A percentile compares a stretch with the other conserved stretches of the same genome.
Evolutionary conservation across 805 yeast species (phyloP).

Genomic region (Starmerella apicola): DNA sequence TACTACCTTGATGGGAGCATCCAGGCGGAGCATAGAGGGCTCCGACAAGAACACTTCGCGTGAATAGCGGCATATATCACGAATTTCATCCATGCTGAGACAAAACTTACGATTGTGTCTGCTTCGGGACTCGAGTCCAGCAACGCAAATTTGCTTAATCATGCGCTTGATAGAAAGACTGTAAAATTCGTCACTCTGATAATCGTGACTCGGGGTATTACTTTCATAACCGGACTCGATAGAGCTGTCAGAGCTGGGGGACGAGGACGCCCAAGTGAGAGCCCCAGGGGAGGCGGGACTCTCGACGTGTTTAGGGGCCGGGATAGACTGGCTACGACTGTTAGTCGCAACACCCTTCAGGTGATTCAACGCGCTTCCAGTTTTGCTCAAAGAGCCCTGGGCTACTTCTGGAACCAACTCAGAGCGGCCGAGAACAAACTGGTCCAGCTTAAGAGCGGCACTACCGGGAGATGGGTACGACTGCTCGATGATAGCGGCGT

Average conservation of each 20-base stretch:
- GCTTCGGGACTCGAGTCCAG: slow-evolving; percentile 17
- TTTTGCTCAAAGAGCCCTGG: slow-evolving; percentile 12
- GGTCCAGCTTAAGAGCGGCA: slow-evolving; percentile 17
- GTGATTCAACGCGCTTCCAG: slow-evolving; percentile 13
- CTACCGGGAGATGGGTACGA: slow-evolving; percentile 1
- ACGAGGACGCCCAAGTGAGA: slow-evolving; percentile 13
- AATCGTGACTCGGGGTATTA: neutral
- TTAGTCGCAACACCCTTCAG: slow-evolving; percentile 12
- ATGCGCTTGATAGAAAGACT: slow-evolving; percentile 17
- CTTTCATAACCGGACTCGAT: neutral
- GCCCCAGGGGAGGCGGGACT: slow-evolving; percentile 13
- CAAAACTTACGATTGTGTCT: slow-evolving; percentile 37
- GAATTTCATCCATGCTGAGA: slow-evolving; percentile 72
- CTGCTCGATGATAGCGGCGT: slow-evolving; percentile 13
- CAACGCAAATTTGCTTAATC: slow-evolving; percentile 22
- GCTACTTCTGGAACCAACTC: slow-evolving; percentile 15
- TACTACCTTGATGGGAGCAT: slow-evolving; percentile 74
- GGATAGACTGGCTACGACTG: neutral
- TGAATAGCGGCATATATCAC: slow-evolving; percentile 68
- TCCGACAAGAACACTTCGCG: slow-evolving; percentile 79
- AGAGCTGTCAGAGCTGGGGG: slow-evolving; percentile 3
- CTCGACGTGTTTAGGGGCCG: neutral
- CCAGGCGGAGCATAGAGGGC: slow-evolving; percentile 76
- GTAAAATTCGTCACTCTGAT: slow-evolving; percentile 5
- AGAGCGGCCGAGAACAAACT: slow-evolving; percentile 14